Evolutionary conservation across 2,329 filamentous ascomycete genomes (phyloP).

Genomic region (Fusarium sp.): DNA sequence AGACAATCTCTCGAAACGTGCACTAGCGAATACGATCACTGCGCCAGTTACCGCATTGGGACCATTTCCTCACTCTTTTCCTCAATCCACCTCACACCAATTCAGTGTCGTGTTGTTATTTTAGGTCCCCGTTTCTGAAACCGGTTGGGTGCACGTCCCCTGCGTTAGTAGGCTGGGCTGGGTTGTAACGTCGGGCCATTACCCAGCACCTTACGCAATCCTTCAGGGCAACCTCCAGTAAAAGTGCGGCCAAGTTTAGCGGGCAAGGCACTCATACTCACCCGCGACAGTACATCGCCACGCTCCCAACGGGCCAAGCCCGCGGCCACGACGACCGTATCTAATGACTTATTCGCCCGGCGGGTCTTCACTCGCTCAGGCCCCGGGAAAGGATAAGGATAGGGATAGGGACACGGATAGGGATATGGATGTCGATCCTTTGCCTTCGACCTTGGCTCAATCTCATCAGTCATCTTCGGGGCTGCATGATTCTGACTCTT

Average conservation of each 20-base stretch:
- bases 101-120: conserved; percentile 37
- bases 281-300: conserved; percentile 35
- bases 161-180: conserved; percentile 31
- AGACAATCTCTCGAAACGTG: conserved; percentile 20
- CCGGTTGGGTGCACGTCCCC: conserved; percentile 37
- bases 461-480: conserved; percentile 39
- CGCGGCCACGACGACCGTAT: conserved; percentile 43
- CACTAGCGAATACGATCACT: conserved; percentile 45
- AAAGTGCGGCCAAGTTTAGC: conserved; percentile 19
- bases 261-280: conserved; percentile 8
- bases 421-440: conserved; percentile 43
- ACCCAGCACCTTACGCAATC: conserved; percentile 24
- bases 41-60: conserved; percentile 29
- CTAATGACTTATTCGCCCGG: conserved; percentile 51
- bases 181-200: conserved; percentile 32
- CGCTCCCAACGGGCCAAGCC: conserved; percentile 41
- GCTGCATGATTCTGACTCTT: conserved; percentile 39
- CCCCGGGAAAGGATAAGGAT: conserved; percentile 45
- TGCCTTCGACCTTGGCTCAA: conserved; percentile 31
- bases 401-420: conserved; percentile 19
- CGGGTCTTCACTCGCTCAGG: conserved; percentile 55
- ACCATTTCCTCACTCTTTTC: conserved; percentile 26
- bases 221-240: conserved; percentile 20
- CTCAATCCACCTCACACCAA: conserved; percentile 1
- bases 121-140: conserved; percentile 37